Percentiles rank a stretch among this genome's conserved stretches.
Evolutionary conservation across 306 rosid genomes (phyloP).

Genomic region (Lithocarpus polystachyus): DNA sequence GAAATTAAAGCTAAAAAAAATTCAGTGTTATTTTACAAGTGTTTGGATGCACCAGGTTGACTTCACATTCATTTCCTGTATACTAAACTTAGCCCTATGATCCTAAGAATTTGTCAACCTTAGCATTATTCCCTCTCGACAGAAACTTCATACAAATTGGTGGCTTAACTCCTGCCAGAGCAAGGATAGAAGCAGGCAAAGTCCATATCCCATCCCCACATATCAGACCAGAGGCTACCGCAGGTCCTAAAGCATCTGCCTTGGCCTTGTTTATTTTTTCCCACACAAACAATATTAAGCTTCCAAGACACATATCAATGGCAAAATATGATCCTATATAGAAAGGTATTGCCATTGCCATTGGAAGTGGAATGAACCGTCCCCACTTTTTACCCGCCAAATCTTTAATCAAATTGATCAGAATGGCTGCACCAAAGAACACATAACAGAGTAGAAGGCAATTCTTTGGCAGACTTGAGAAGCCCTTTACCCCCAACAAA

Average conservation of each 20-base stretch:
- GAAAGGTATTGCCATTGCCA: conserved; percentile 19
- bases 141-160: conserved; percentile 15
- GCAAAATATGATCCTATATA: conserved; percentile 9
- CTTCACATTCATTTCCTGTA: not conserved
- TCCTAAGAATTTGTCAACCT: not conserved
- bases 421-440: not conserved
- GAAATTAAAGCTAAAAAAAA: not conserved
- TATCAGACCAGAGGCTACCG: conserved; percentile 13
- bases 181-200: conserved; percentile 8
- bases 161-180: conserved; percentile 14
- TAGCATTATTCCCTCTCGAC: not conserved
- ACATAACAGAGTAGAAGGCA: conserved; percentile 5
- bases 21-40: not conserved
- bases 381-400: not conserved
- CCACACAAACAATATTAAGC: conserved; percentile 8
- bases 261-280: not conserved
- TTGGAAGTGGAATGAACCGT: not conserved
- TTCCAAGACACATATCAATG: conserved; percentile 12
- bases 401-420: conserved; percentile 2
- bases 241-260: not conserved
- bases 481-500: conserved; percentile 3
- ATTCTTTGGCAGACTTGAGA: conserved; percentile 5
- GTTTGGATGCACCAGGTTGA: not conserved
- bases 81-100: not conserved
- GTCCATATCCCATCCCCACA: conserved; percentile 15